Conservation (phyloP, 225 moss, liverwort and hornwort genomes). For the Thuidium tamariscinum region DNA sequence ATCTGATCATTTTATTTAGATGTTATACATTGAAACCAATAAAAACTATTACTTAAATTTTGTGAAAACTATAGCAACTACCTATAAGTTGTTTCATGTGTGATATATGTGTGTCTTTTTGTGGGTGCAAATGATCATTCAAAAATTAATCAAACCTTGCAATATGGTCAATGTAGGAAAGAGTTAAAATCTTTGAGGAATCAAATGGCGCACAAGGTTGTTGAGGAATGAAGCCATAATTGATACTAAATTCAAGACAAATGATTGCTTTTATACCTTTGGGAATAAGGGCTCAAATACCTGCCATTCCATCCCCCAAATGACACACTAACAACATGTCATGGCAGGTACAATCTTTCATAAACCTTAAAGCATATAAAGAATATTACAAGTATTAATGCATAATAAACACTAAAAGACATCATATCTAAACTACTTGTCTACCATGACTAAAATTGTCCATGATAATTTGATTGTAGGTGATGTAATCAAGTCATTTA, state of each 20-base stretch:
- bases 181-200: not conserved
- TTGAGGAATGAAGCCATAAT: not conserved
- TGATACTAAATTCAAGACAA: not conserved
- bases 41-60: not conserved
- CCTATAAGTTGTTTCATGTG: not conserved
- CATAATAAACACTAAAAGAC: not conserved
- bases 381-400: not conserved
- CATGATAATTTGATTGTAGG: not conserved
- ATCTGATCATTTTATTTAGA: constrained; percentile 26
- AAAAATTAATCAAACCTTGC: not conserved
- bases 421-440: not conserved
- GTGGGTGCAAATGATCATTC: not conserved
- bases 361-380: not conserved
- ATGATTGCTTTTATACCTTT: constrained; percentile 15
- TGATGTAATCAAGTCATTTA: not conserved
- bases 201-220: not conserved
- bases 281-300: constrained; percentile 39
- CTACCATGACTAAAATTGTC: not conserved
- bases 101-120: not conserved
- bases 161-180: not conserved
- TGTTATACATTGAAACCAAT: not conserved
- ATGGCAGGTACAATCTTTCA: not conserved
- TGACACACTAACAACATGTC: not conserved
- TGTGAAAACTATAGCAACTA: not conserved
- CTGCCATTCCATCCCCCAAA: constrained; percentile 33